Base-by-base conservation (phyloP, 2,329 filamentous ascomycete genomes). In the Pleomassaria siparia region DNA sequence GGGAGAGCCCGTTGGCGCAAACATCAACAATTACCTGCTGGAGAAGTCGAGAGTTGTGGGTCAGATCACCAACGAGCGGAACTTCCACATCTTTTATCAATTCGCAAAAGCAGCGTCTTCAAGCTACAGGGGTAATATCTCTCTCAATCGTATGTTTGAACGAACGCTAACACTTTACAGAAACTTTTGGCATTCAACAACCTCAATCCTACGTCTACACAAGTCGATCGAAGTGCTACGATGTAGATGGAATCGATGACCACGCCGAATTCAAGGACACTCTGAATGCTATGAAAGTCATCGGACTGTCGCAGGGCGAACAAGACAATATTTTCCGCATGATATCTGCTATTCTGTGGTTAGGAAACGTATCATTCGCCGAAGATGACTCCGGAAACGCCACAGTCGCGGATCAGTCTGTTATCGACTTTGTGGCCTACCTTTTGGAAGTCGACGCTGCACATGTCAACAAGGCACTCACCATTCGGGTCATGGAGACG, bases 31-130 rank as follows among this genome's bases (percentile, higher is more conserved):
- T 72, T 99, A 99, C 67, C 80, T 99, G 20, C 80, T 99, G 44
- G 94, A 99, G 72, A 97, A 97, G 78, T 86, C 89, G 40, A 83
- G 94, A 75, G 94, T 99, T 15, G 91, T 96, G 9, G 91, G 92
- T 13, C 94, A 97, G 76, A 97, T 97, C 60, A 80, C 77, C 49
- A 95, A 96, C 70, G 94, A 99, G 80, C 85, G 94, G 60, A 97
- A 96, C 74, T 99, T 99, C 73, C 94, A 99, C 74, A 97, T 99
- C 64, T 99, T 99, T 72, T 99, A 99, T 74, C 94, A 99, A 72
- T 96, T 97, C 72, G 89, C 94, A 39, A 99, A 97, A 74, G 91
- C 89, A 3, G 92, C 92, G 9, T 88, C 91, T n/a, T 80, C 87
- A 58, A 83, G 87, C 49, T 95, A 97, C 72, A 81, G 90, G 69